Evolutionary conservation across 306 rosid genomes (phyloP), one percentile per base, ranked within the genome.

Genomic region (Malus fusca): DNA sequence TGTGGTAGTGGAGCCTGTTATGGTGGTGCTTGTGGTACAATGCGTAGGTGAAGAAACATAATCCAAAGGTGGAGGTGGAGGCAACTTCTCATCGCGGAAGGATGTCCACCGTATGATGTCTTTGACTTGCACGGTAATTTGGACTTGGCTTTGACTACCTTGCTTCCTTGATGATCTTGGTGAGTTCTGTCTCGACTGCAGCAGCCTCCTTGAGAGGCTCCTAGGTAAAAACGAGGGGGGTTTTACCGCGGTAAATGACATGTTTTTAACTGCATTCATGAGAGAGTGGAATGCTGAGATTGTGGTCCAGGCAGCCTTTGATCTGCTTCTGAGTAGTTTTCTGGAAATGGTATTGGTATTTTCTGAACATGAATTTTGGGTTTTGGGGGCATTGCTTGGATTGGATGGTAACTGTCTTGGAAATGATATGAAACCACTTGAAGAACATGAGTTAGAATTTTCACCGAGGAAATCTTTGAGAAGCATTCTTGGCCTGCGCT

Each of bases 41-140:
- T 33, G 83, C 53, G 62, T 58, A 17, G 82, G 83, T 13, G 84
- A 78, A 11, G 76, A n/a, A 68, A 77, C 44, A 72, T 66, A 31
- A 85, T 81, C 87, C 78, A 75, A 79, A 75, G 86, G 84, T 4
- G 69, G 82, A 72, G 72, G 82, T 10, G 78, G 82, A 53, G 73
- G 71, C 26, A n/a, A 30, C 43, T 71, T 81, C 56, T 82, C 84
- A 23, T 87, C 96, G 0, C 85, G 62, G 78, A 89, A 91, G 33
- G 98, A 93, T 68, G 69, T 87, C 97, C 97, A 91, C 81, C 96
- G 91, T 43, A 93, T 65, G 86, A 93, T 88, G 75, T 93, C 98
- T 67, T 88, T 91, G 84, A 93, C 82, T 64, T 75, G 85, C 17
- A 91, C 82, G 0, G 66, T 56, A 68, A 68, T 58, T 81, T 78